Base-by-base conservation (phyloP, 306 rosid genomes). In the Citrullus amarus region DNA sequence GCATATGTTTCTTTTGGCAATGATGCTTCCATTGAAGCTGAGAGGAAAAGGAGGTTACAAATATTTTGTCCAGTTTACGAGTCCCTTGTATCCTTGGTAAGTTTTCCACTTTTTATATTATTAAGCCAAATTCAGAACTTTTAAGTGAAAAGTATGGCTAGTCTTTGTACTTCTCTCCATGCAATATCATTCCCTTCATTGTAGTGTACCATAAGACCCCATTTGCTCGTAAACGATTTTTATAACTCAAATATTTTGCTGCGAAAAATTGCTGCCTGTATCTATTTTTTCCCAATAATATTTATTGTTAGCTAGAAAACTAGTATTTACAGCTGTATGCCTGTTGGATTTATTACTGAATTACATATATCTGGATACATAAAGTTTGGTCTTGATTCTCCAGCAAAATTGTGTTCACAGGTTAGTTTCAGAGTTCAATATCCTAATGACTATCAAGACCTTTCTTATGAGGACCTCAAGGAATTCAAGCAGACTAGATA, bases 401-500 rank as follows among this genome's bases (percentile, higher is more conserved):
- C 28, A 4, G 69, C 3, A 58, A 77, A 38, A 48, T 70, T 71
- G 73, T 82, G 75, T 74, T 77, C 80, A 17, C 93, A 96, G 99
- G 98, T 96, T 79, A 91, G 97, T 84, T 90, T 87, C 82, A 90
- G 98, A 77, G 97, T 96, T 85, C 97, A 96, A 82, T 96, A 96
- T 84, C 99, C 98, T 84, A 93, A 87, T 87, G 99, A 93, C 84
- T 86, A 90, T 87, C 97, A 88, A 85, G 93, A 88, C 83, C 97
- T 92, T 85, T 90, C 98, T 67, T 85, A 86, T 32, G 99, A 96
- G 88, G 99, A 96, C 82, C 96, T 90, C 79, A 93, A 90, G 87
- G 99, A 96, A 78, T 93, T 96, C 81, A 93, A 93, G 85, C 99
- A 96, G 81, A 96, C 98, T 57, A 91, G 93, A 96, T 96, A 93